Base-by-base conservation (phyloP, 2,329 filamentous ascomycete genomes). In the Lasiodiplodia sp. region DNA sequence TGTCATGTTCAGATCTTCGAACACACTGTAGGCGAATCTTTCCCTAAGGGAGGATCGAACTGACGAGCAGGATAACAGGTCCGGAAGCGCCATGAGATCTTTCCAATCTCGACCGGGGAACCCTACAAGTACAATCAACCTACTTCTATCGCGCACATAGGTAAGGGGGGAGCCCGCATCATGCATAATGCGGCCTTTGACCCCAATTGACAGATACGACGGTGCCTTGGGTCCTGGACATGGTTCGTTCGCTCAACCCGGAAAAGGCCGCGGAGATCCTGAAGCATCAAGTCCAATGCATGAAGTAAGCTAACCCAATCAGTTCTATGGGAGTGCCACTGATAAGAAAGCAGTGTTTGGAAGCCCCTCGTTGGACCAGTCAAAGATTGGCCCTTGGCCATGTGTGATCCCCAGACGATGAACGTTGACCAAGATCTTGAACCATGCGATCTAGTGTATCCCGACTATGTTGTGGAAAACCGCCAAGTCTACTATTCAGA, bases 21-120 rank as follows among this genome's bases (percentile, higher is more conserved):
- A 2, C 44, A 47, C n/a, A 47, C 44, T 1, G 44, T 47, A 47
- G 3, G 44, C 11, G 4, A 8, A 47, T 18, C 3, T 10, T 3
- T 10, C 44, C 2, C 0, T 21, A 7, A 3, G n/a, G 16, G n/a
- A 47, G 0, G 2, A 8, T 3, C 0, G 2, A 47, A 7, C 44
- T 47, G n/a, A 21, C 8, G 2, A 10, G 7, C 2, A 47, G 8
- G 10, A 4, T 4, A 4, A 11, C n/a, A 47, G 44, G 44, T 47
- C 44, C 44, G 44, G 44, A 47, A 47, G 4, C 44, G 44, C 4
- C 44, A 47, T 14, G 6, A 47, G 18, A 47, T 47, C n/a, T 47
- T 47, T 2, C 44, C 44, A 0, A 8, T 47, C 44, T 47, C 44
- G 4, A 47, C 44, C 3, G 44, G 44, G 1, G 44, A 47, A n/a